These are phyloP conservation scores for Diplodia mutila DNA, from an alignment of 2,329 filamentous ascomycete species.

Conservation along the genomic window DNA sequence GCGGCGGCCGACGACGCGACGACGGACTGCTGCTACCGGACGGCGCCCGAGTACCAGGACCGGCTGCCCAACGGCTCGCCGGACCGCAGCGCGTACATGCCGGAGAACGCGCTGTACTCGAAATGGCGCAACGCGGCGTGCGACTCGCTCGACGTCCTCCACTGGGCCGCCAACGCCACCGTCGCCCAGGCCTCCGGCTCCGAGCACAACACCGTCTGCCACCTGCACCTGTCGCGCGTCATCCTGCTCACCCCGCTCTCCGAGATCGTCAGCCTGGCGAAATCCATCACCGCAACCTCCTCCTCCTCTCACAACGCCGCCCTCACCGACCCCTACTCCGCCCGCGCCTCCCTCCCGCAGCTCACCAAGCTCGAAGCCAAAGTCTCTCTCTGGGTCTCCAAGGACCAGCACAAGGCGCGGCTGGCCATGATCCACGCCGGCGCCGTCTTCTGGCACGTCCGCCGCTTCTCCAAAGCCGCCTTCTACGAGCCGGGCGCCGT, in stretches of 20 bases:
- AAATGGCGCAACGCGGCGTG: constrained; percentile 54
- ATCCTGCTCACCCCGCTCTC: constrained; percentile 55
- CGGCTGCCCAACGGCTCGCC: constrained; percentile 43
- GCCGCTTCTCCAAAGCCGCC: constrained; percentile 52
- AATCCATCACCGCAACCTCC: constrained; percentile 28
- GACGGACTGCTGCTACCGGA: constrained; percentile 15
- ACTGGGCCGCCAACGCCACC: constrained; percentile 61
- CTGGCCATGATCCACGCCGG: constrained; percentile 60
- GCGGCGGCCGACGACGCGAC: constrained; percentile 25
- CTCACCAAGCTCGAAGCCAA: constrained; percentile 31
- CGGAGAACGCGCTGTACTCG: constrained; percentile 51
- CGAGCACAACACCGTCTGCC: constrained; percentile 60
- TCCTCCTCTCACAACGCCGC: too few relatives aligned
- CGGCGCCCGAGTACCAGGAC: constrained; percentile 4
- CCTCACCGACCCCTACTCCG: neutral
- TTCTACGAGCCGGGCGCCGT: constrained; percentile 54
- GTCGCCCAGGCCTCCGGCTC: constrained; percentile 54
- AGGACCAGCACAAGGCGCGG: constrained; percentile 61
- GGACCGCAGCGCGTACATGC: constrained; percentile 35
- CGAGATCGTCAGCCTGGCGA: constrained; percentile 51
- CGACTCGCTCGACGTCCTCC: constrained; percentile 59
- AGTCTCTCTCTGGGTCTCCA: constrained; percentile 54
- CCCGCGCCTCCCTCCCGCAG: constrained; percentile 13
- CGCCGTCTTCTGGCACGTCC: constrained; percentile 57
- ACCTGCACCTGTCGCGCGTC: constrained; percentile 60